Conservation (phyloP, 2,329 filamentous ascomycete genomes). For the Acarospora socialis region DNA sequence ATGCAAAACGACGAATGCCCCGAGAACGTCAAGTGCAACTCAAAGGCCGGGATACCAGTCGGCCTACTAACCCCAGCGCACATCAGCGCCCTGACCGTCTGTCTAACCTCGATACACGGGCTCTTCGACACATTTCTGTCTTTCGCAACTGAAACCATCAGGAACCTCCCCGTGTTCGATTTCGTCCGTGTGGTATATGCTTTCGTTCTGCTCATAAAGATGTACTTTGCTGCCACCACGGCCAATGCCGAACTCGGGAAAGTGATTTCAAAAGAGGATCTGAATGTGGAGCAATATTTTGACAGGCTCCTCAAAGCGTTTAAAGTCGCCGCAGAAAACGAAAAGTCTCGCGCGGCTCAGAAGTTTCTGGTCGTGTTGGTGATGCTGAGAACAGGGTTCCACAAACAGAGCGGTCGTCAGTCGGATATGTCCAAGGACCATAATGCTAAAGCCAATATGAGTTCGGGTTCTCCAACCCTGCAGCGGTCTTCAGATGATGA, state of each 20-base stretch:
- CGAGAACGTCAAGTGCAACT: constrained; percentile 35
- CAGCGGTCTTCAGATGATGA: neutral
- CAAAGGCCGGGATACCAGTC: constrained; percentile 26
- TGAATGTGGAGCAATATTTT: constrained; percentile 53
- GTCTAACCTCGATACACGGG: constrained; percentile 50
- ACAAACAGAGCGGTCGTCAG: constrained; percentile 12
- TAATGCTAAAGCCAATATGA: constrained; percentile 1
- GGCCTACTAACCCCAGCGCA: constrained; percentile 40
- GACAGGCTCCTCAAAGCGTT: constrained; percentile 58
- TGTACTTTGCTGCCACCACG: constrained; percentile 53
- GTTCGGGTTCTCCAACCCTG: neutral
- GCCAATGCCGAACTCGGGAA: constrained; percentile 53
- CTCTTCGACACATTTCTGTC: constrained; percentile 51
- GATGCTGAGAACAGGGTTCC: constrained; percentile 57
- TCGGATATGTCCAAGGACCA: too few relatives aligned
- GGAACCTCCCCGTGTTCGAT: constrained; percentile 54
- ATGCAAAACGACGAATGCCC: constrained; percentile 50
- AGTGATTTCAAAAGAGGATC: constrained; percentile 52
- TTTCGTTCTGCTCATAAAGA: constrained; percentile 57
- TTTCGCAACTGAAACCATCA: constrained; percentile 44
- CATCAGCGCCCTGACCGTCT: constrained; percentile 52
- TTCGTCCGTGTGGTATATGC: constrained; percentile 60
- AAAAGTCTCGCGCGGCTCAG: constrained; percentile 49
- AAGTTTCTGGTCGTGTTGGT: constrained; percentile 59
- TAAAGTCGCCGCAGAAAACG: constrained; percentile 45